phyloP scores from a whole-genome alignment of 1,284 basidiomycete species.

The Trichosporon sp. region DNA sequence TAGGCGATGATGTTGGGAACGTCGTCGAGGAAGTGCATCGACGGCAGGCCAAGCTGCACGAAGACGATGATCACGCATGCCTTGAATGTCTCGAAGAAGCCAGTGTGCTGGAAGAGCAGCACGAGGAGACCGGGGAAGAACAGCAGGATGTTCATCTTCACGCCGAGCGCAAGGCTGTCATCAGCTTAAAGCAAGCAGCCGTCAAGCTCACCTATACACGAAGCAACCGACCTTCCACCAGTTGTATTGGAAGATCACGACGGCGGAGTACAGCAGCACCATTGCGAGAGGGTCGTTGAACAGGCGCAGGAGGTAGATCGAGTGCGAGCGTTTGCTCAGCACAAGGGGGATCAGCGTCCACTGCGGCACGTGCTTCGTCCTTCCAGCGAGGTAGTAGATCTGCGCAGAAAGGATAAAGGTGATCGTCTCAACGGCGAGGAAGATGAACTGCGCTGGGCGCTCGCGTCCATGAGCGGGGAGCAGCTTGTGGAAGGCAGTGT shows the following conservation, averaged over 20 bases:
- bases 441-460: conserved; percentile 73
- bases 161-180: conserved; percentile 75
- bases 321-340: conserved; percentile 90
- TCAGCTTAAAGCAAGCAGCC: conserved; percentile 10
- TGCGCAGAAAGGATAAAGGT: conserved; percentile 68
- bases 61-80: conserved; percentile 63
- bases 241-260: conserved; percentile 61
- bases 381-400: conserved; percentile 66
- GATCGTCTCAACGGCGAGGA: conserved; percentile 69
- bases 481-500: conserved; percentile 69
- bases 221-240: conserved; percentile 59
- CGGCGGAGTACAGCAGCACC: conserved; percentile 59
- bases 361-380: conserved; percentile 64
- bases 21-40: conserved; percentile 66
- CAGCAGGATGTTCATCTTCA: conserved; percentile 96
- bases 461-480: conserved; percentile 60
- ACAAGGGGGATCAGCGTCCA: conserved; percentile 75
- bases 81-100: conserved; percentile 58
- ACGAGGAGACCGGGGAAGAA: conserved; percentile 86
- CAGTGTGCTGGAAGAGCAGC: conserved; percentile 72
- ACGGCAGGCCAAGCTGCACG: conserved; percentile 64
- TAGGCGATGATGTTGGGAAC: conserved; percentile 61
- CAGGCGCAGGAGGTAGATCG: conserved; percentile 85
- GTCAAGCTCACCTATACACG: conserved; percentile 61
- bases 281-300: conserved; percentile 96